Percentiles rank a stretch among this genome's conserved stretches.
Conservation (phyloP, 164 flowering plant genomes). For the Tetrastigma voinierianum region DNA sequence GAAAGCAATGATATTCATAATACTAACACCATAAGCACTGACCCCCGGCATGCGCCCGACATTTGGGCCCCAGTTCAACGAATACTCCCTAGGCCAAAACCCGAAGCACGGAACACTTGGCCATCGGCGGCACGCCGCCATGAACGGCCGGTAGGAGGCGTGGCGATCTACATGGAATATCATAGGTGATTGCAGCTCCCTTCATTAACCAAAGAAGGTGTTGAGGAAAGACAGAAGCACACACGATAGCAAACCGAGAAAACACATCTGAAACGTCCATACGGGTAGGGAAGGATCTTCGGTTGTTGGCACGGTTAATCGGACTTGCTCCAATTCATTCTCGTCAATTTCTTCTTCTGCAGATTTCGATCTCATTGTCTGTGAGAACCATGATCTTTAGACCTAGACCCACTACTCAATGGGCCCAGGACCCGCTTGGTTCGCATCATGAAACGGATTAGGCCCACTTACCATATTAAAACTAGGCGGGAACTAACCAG, state of each 20-base stretch:
- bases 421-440: no score
- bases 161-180: constrained; percentile 52
- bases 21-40: constrained; percentile 63
- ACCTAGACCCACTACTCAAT: no score
- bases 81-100: constrained; percentile 29
- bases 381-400: no score
- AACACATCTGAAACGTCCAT: constrained; percentile 68
- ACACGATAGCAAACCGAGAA: constrained; percentile 51
- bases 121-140: constrained; percentile 45
- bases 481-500: no score
- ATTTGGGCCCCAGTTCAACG: constrained; percentile 69
- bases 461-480: no score
- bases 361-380: no score
- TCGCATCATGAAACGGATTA: no score
- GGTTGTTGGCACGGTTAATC: constrained; percentile 36
- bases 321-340: constrained; percentile 40
- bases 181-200: constrained; percentile 42
- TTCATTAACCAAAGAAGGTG: constrained; percentile 53
- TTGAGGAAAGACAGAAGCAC: constrained; percentile 50
- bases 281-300: constrained; percentile 59
- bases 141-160: constrained; percentile 54
- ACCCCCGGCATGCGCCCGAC: constrained; percentile 56
- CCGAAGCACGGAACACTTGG: constrained; percentile 39
- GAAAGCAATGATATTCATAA: constrained; percentile 57
- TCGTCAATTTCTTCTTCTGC: constrained; percentile 6